A percentile compares a stretch with the other conserved stretches of the same genome.
These are phyloP conservation scores for Neobulgaria alba DNA, from an alignment of 2,329 filamentous ascomycete genomes.

Conservation along the genomic window DNA sequence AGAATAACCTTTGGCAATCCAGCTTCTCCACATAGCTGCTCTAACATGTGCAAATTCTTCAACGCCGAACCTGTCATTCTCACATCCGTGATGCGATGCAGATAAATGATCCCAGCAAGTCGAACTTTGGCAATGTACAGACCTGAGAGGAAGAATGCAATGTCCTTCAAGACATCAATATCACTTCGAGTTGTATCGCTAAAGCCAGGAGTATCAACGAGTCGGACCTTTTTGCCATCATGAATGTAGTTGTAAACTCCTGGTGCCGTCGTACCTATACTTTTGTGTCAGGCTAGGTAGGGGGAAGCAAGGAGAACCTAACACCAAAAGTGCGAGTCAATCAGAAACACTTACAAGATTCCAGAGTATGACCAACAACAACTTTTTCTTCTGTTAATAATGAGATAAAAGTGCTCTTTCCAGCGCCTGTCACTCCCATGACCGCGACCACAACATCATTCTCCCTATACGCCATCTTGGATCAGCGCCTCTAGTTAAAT, in stretches of 20 bases:
- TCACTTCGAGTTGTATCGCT: constrained; percentile 31
- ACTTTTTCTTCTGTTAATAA: not conserved
- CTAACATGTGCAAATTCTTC: constrained; percentile 1
- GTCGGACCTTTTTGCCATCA: not conserved
- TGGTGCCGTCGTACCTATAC: not conserved
- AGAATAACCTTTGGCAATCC: constrained; percentile 34
- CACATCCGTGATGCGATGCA: constrained; percentile 23
- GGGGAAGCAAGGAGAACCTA: no score
- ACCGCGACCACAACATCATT: not conserved
- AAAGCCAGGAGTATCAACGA: constrained; percentile 36
- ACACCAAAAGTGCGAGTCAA: no score
- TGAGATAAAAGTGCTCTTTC: constrained; percentile 1
- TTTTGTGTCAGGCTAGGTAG: no score
- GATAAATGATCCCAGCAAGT: constrained; percentile 25
- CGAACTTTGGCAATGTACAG: constrained; percentile 12
- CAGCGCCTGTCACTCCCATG: not conserved
- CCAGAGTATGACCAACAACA: not conserved
- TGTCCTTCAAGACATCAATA: constrained; percentile 30
- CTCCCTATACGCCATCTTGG: no score
- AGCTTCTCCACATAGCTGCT: constrained; percentile 17
- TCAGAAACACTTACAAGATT: constrained; percentile 1
- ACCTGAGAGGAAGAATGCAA: constrained; percentile 27
- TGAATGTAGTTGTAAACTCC: not conserved
- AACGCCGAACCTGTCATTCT: constrained; percentile 1
- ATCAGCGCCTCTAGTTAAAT: no score